Evolutionary conservation across 768 basidiomycete genomes (phyloP).

Genomic region (Rhodotorula taiwanensis): DNA sequence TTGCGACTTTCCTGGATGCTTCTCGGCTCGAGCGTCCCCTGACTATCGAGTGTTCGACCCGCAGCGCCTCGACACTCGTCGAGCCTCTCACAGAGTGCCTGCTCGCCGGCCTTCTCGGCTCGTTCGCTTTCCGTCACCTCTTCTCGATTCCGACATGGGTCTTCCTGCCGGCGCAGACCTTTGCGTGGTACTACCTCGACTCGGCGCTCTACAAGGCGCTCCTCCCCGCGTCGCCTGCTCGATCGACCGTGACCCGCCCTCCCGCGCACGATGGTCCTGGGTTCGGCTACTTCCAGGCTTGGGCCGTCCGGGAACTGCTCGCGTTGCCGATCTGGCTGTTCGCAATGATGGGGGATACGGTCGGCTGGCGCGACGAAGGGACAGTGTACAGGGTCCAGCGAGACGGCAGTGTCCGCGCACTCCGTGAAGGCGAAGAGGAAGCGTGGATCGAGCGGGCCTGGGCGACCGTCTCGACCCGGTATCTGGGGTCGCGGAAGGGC

Average conservation of each 20-base stretch:
- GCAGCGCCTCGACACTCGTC: conserved; percentile 62
- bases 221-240: conserved; percentile 44
- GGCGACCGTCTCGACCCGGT: conserved; percentile 1
- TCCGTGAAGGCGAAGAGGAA: conserved; percentile 8
- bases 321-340: conserved; percentile 82
- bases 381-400: conserved; percentile 52
- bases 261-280: conserved; percentile 32
- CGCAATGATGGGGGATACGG: conserved; percentile 72
- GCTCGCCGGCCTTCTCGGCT: conserved; percentile 60
- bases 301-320: conserved; percentile 69
- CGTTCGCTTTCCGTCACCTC: conserved; percentile 54
- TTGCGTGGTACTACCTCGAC: conserved; percentile 68
- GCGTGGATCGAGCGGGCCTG: conserved; percentile 23
- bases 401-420: conserved; percentile 27
- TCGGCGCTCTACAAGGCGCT: conserved; percentile 73
- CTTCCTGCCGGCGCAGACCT: conserved; percentile 54
- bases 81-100: conserved; percentile 92
- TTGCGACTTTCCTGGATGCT: background rate
- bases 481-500: conserved; percentile 4
- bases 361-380: conserved; percentile 71
- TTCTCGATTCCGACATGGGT: conserved; percentile 47
- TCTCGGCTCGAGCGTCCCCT: background rate
- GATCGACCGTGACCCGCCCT: conserved; percentile 16
- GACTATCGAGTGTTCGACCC: background rate
- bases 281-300: conserved; percentile 62